These are phyloP conservation scores for Mortierella sp. DNA, from an alignment of 371 early-diverging fungal species.

Conservation along the genomic window DNA sequence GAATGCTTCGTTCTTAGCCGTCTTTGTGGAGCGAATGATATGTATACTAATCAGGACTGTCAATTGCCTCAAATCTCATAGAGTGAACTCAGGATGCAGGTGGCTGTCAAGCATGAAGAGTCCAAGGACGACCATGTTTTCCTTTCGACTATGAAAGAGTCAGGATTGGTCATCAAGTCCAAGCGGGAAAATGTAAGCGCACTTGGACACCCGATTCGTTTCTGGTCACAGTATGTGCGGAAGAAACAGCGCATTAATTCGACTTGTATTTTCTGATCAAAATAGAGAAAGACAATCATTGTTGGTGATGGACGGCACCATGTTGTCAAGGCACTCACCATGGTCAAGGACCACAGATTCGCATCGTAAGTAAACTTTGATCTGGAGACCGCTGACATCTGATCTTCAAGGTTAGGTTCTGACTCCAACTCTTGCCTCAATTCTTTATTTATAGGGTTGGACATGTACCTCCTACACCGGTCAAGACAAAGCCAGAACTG, in stretches of 20 bases:
- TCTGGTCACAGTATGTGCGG: not conserved
- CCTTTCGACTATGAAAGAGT: constrained; percentile 69
- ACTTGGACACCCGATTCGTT: too few relatives aligned
- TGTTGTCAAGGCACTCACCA: constrained; percentile 67
- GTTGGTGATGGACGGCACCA: constrained; percentile 71
- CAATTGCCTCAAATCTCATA: constrained; percentile 24
- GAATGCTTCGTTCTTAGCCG: not conserved
- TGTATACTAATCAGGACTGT: not conserved
- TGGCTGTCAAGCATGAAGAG: constrained; percentile 70
- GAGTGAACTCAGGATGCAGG: constrained; percentile 70
- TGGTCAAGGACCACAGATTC: constrained; percentile 66
- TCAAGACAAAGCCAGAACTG: constrained; percentile 54
- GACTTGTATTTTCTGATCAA: not conserved
- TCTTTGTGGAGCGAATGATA: not conserved
- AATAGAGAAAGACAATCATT: constrained; percentile 59
- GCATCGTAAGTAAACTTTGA: constrained; percentile 56
- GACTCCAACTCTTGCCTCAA: not conserved
- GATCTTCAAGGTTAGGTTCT: not conserved
- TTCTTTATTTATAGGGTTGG: constrained; percentile 31
- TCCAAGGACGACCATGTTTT: constrained; percentile 75
- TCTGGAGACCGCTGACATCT: constrained; percentile 1
- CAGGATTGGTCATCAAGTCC: constrained; percentile 71
- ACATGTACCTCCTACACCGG: constrained; percentile 64
- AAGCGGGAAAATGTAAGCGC: constrained; percentile 65
- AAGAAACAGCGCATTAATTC: not conserved